Conservation (phyloP, 2,329 filamentous ascomycete genomes). For the Botrytis fabae region DNA sequence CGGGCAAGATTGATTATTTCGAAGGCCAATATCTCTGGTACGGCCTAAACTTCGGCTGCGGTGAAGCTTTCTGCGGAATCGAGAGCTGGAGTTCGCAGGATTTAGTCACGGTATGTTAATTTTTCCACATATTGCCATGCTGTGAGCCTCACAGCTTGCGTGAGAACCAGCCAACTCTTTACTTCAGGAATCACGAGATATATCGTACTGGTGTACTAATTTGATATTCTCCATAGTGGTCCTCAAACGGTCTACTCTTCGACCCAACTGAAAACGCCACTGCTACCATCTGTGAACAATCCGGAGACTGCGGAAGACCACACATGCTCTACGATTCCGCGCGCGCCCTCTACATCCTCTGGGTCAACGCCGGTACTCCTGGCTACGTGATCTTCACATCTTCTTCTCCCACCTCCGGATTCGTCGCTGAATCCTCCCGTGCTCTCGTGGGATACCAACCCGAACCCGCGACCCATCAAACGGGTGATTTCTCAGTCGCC, state of each 20-base stretch:
- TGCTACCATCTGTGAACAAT: neutral
- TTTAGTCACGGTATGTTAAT: constrained; percentile 6
- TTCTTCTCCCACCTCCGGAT: neutral
- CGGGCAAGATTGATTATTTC: constrained; percentile 35
- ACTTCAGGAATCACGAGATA: neutral
- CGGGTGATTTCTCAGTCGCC: constrained; percentile 11
- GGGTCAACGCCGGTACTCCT: constrained; percentile 9
- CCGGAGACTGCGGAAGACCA: constrained; percentile 10
- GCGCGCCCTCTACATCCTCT: neutral
- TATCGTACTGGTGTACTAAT: neutral
- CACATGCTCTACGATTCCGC: constrained; percentile 5
- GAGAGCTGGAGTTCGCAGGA: constrained; percentile 21
- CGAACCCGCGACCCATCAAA: neutral
- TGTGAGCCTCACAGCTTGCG: neutral
- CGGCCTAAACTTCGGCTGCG: constrained; percentile 30
- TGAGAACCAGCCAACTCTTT: neutral
- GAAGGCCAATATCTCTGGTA: constrained; percentile 34
- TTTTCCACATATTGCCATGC: constrained; percentile 2
- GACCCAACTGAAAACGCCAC: neutral
- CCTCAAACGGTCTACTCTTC: constrained; percentile 15
- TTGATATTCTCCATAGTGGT: constrained; percentile 1
- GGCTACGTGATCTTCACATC: constrained; percentile 12
- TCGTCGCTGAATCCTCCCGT: neutral
- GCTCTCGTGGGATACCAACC: constrained; percentile 13
- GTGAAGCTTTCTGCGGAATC: constrained; percentile 33